A percentile compares a stretch with the other conserved stretches of the same genome.
Conservation (phyloP, 805 yeast species). For the Candida nonsorbophila region DNA sequence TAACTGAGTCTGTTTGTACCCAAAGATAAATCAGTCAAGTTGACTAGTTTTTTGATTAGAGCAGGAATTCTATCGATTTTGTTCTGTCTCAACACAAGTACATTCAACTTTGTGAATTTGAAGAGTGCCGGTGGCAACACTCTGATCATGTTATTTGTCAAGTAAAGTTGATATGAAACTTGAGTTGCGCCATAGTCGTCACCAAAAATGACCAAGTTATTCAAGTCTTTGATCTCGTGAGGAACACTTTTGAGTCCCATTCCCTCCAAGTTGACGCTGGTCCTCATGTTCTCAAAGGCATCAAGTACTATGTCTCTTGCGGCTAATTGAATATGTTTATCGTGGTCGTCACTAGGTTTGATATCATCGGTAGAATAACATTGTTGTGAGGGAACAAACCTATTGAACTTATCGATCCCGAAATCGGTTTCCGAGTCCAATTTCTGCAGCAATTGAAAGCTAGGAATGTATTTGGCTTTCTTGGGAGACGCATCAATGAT, state of each 20-base stretch:
- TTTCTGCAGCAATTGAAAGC: background rate
- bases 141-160: conserved; percentile 44
- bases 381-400: conserved; percentile 26
- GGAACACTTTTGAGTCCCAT: conserved; percentile 47
- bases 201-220: conserved; percentile 44
- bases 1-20: conserved; percentile 46
- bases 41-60: conserved; percentile 32
- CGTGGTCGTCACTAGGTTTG: conserved; percentile 15
- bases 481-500: conserved; percentile 1
- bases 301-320: conserved; percentile 40
- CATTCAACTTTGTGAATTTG: conserved; percentile 44
- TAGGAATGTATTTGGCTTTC: conserved; percentile 1
- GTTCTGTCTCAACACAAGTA: conserved; percentile 49
- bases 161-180: conserved; percentile 41
- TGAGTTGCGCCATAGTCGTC: conserved; percentile 9
- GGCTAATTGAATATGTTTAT: conserved; percentile 11
- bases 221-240: conserved; percentile 53
- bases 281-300: conserved; percentile 43
- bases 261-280: conserved; percentile 43
- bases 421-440: conserved; percentile 34
- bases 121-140: conserved; percentile 47
- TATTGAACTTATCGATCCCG: conserved; percentile 46
- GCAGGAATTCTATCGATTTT: conserved; percentile 44
- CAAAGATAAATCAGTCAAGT: conserved; percentile 47
- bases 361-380: conserved; percentile 27